phyloP scores from a whole-genome alignment of 75 land plant genomes.

The Isoetes taiwanensis region DNA sequence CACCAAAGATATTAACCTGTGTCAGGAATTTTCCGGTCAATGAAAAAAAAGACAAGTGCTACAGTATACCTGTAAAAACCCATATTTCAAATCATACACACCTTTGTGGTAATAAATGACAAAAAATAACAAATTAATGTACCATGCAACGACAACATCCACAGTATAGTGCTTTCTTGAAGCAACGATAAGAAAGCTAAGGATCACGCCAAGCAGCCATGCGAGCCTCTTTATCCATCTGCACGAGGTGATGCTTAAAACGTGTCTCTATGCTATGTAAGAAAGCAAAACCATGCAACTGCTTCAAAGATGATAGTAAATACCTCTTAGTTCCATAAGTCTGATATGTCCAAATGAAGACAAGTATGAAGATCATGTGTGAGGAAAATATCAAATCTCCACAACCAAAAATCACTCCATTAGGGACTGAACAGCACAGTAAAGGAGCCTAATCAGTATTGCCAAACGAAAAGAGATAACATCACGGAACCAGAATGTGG shows the following conservation, averaged over 20 bases:
- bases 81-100: neutral
- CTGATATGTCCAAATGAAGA: conserved; percentile 67
- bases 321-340: conserved; percentile 79
- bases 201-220: conserved; percentile 47
- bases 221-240: conserved; percentile 72
- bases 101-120: neutral
- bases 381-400: conserved; percentile 98
- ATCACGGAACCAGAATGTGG: neutral
- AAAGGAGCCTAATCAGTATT: neutral
- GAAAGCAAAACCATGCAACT: neutral
- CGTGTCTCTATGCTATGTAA: neutral
- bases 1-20: conserved; percentile 18
- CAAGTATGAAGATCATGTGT: conserved; percentile 93
- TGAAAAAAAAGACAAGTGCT: conserved; percentile 68
- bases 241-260: neutral
- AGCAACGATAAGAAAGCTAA: conserved; percentile 74
- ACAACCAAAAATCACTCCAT: conserved; percentile 91
- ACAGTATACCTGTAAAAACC: conserved; percentile 72
- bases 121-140: neutral
- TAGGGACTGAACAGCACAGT: conserved; percentile 50
- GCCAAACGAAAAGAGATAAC: neutral
- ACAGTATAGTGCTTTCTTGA: conserved; percentile 94
- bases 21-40: conserved; percentile 63
- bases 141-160: conserved; percentile 96
- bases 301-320: neutral